A percentile compares a stretch with the other conserved stretches of the same genome.
Conservation (phyloP, 768 basidiomycete genomes). For the Boletus sensibilis region DNA sequence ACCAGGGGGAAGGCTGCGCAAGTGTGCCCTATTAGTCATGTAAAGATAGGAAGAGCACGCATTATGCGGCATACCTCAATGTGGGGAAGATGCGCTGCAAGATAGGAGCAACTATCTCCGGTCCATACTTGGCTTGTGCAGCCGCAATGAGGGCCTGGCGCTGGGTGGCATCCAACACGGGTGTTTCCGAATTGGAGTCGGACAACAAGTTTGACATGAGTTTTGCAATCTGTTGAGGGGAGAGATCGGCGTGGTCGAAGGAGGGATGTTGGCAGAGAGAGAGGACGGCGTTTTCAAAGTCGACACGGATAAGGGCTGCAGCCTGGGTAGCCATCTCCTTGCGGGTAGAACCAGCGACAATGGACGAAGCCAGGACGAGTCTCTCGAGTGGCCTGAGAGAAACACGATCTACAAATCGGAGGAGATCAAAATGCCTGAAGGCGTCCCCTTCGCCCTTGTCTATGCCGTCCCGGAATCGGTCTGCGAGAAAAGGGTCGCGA, state of each 20-base stretch:
- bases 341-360: constrained; percentile 61
- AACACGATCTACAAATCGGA: constrained; percentile 78
- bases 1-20: constrained; percentile 57
- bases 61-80: constrained; percentile 53
- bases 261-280: constrained; percentile 77
- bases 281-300: constrained; percentile 77
- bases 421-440: constrained; percentile 80
- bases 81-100: constrained; percentile 72
- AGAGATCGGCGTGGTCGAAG: constrained; percentile 79
- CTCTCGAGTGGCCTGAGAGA: constrained; percentile 78
- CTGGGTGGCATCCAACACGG: constrained; percentile 69
- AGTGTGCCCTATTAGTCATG: constrained; percentile 15
- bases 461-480: constrained; percentile 86
- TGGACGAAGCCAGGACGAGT: constrained; percentile 72
- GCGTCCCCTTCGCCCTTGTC: constrained; percentile 85
- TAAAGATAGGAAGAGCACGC: constrained; percentile 10
- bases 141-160: constrained; percentile 74
- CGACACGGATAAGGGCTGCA: constrained; percentile 62
- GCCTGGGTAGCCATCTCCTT: constrained; percentile 62
- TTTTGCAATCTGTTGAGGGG: constrained; percentile 71
- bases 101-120: constrained; percentile 71
- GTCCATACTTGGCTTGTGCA: constrained; percentile 76
- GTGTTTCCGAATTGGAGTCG: constrained; percentile 64
- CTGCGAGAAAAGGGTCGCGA: constrained; percentile 86
- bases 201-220: constrained; percentile 79